A percentile compares a stretch with the other conserved stretches of the same genome.
These are phyloP conservation scores for Carallia pectinifolia DNA, from an alignment of 345 rosid species.

Conservation along the genomic window DNA sequence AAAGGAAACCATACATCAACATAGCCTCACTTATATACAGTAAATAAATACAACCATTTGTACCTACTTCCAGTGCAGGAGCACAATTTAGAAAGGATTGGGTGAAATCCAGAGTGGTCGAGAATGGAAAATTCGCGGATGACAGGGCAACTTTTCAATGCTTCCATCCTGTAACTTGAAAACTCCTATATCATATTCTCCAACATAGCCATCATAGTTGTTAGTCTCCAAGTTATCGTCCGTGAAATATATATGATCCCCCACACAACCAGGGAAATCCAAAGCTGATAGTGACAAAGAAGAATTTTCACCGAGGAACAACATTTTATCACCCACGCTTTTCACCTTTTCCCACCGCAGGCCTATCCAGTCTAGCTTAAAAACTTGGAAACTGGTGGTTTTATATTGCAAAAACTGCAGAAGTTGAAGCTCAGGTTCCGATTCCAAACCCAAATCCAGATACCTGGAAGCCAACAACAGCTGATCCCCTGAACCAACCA, in stretches of 20 bases:
- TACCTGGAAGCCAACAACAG: constrained; percentile 41
- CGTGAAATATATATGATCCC: constrained; percentile 47
- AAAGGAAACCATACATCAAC: too few relatives aligned
- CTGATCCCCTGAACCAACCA: constrained; percentile 46
- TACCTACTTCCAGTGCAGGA: background rate
- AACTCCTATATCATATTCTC: too few relatives aligned
- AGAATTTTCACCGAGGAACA: constrained; percentile 52
- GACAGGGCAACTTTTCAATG: constrained; percentile 51
- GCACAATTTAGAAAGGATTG: constrained; percentile 33
- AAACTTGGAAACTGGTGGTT: constrained; percentile 44
- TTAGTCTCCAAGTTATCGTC: constrained; percentile 45
- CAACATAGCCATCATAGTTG: constrained; percentile 40
- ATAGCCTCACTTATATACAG: too few relatives aligned
- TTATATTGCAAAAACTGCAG: constrained; percentile 28
- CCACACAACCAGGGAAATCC: constrained; percentile 45
- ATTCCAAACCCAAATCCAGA: constrained; percentile 30
- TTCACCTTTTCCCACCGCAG: constrained; percentile 38
- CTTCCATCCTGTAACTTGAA: constrained; percentile 20
- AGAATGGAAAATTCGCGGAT: constrained; percentile 11
- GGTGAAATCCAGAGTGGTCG: constrained; percentile 54
- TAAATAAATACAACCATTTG: background rate
- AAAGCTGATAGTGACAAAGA: constrained; percentile 43
- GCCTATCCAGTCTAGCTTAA: constrained; percentile 30
- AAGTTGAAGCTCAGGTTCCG: constrained; percentile 5
- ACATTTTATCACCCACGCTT: constrained; percentile 36